Conservation (phyloP, 805 yeast genomes). For the Sugiyamaella boreocaroliniensis region DNA sequence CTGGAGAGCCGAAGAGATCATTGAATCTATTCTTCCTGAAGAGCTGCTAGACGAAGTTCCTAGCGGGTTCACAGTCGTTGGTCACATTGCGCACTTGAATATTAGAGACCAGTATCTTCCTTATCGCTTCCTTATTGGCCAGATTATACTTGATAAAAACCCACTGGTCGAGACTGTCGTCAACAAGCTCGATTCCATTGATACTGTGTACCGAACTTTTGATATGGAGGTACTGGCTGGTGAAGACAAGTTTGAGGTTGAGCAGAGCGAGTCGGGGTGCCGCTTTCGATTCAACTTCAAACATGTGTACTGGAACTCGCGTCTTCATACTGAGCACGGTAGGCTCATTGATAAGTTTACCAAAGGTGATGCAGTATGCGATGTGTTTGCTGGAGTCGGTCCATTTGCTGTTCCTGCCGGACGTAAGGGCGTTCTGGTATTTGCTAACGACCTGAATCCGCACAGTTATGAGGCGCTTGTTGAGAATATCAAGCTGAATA, state of each 20-base stretch:
- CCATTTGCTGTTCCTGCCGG: slow-evolving; percentile 98
- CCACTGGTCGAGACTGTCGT: slow-evolving; percentile 80
- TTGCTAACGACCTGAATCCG: slow-evolving; percentile 93
- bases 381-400: slow-evolving; percentile 98
- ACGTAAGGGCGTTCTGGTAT: slow-evolving; percentile 65
- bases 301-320: slow-evolving; percentile 95
- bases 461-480: slow-evolving; percentile 66
- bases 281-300: slow-evolving; percentile 79
- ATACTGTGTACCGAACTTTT: slow-evolving; percentile 83
- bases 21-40: slow-evolving; percentile 70
- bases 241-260: slow-evolving; percentile 54
- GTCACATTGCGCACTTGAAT: slow-evolving; percentile 93
- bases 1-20: slow-evolving; percentile 87
- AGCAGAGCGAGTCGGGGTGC: slow-evolving; percentile 85
- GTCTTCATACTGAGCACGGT: slow-evolving; percentile 90
- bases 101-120: slow-evolving; percentile 79
- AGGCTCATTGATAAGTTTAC: slow-evolving; percentile 57
- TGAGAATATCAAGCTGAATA: slow-evolving; percentile 58
- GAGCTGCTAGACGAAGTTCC: slow-evolving; percentile 67
- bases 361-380: slow-evolving; percentile 73
- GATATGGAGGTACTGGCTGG: slow-evolving; percentile 94
- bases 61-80: slow-evolving; percentile 85
- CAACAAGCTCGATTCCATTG: slow-evolving; percentile 81
- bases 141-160: slow-evolving; percentile 83
- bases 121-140: slow-evolving; percentile 74